phyloP scores from a whole-genome alignment of 768 basidiomycete species.

The Trametes gibbosa region DNA sequence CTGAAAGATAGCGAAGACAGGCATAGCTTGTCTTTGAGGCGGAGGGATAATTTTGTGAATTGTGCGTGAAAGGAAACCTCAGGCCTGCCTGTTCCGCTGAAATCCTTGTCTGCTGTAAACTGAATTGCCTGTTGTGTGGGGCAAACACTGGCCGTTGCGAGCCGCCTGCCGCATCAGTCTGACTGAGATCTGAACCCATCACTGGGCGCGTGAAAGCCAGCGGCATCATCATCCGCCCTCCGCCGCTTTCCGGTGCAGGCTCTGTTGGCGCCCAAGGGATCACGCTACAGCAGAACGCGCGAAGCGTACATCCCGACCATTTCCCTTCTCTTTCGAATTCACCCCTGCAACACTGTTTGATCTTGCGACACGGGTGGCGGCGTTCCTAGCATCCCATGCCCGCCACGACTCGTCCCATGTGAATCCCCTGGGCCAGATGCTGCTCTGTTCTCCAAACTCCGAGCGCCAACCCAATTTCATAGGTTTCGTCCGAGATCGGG shows the following conservation, averaged over 20 bases:
- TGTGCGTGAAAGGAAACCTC: too few relatives aligned
- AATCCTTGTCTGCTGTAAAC: too few relatives aligned
- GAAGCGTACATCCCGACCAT: conserved; percentile 1
- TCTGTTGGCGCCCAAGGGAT: neutral
- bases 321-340: neutral
- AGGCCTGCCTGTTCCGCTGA: too few relatives aligned
- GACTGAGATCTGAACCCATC: conserved; percentile 3
- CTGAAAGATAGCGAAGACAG: too few relatives aligned
- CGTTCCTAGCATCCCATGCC: conserved; percentile 13
- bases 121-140: too few relatives aligned
- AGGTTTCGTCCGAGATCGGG: conserved; percentile 9
- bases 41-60: too few relatives aligned
- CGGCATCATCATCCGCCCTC: conserved; percentile 12
- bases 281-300: neutral
- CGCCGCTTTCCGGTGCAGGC: conserved; percentile 14
- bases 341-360: neutral
- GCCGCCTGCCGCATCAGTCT: neutral
- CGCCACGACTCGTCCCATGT: conserved; percentile 2
- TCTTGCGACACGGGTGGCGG: neutral
- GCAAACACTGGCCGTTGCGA: neutral
- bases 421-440: neutral
- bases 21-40: too few relatives aligned
- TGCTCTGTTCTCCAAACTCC: neutral
- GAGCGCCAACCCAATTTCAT: neutral
- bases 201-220: neutral